Evolutionary conservation across 2,329 filamentous ascomycete species (phyloP), one percentile per base, ranked within the genome.

Genomic region (Talaromyces piceae): DNA sequence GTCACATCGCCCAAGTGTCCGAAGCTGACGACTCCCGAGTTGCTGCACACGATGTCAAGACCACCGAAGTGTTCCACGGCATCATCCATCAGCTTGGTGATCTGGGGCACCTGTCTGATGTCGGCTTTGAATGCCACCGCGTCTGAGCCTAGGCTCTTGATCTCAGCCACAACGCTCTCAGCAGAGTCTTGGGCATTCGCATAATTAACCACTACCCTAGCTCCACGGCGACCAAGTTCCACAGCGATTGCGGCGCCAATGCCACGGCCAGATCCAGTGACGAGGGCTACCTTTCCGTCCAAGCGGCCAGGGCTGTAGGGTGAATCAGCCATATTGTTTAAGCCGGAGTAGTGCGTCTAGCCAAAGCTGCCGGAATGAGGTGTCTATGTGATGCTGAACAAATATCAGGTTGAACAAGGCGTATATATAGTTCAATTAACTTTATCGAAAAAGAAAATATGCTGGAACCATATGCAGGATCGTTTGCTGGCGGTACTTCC

Each of bases 1-100:
- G 80, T 78, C 44, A 86, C 82, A 59, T 86, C 81, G 71, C 83
- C 80, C 54, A 83, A 77, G 67, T 83, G 81, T 56, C 83, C 81
- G 74, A 85, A 86, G 43, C 74, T 78, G 63, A 86, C 83, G 50
- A 84, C 82, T 45, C 83, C 77, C 16, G 68, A 58, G 54, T 64
- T 64, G n/a, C 57, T 57, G 52, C 57, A 52, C 13, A 58, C 60
- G 43, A 63, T 61, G 53, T 63, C 60, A 26, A 63, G 55, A 33
- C 54, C 52, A 45, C 60, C 60, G 49, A 62, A 63, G 41, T 57
- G 53, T 50, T 57, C 55, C 16, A 62, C 56, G 43, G 59, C 59
- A 50, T 47, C 33, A 4, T 51, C 49, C 2, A 51, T n/a, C 11
- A 51, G 31, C 12, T 37, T 41, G 1, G 22, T 18, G 20, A 26